Percentiles rank a stretch among this genome's conserved stretches.
phyloP scores from a whole-genome alignment of 139 green algal genomes.

The Penium margaritaceum region DNA sequence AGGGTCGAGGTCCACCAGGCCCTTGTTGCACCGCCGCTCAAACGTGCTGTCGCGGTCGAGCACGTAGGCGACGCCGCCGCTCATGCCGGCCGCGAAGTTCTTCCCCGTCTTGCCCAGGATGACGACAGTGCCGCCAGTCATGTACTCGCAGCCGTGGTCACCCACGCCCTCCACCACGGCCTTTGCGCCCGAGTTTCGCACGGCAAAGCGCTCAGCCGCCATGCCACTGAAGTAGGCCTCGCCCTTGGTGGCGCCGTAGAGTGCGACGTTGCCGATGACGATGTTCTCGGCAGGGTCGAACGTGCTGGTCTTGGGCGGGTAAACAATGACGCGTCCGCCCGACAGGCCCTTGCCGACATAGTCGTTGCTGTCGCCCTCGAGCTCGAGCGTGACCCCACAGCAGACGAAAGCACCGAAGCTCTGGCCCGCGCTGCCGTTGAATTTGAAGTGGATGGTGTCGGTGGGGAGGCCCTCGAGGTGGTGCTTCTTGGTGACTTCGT shows the following conservation, averaged over 20 bases:
- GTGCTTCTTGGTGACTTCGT: constrained; percentile 51
- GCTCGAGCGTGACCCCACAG: constrained; percentile 71
- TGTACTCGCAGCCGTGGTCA: constrained; percentile 93
- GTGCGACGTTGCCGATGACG: constrained; percentile 86
- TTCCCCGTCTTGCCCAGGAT: constrained; percentile 78
- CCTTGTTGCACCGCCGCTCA: constrained; percentile 53
- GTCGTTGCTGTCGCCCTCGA: constrained; percentile 90
- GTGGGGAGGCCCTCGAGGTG: constrained; percentile 63
- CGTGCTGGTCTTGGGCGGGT: constrained; percentile 41
- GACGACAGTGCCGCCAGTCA: constrained; percentile 82
- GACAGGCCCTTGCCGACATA: constrained; percentile 86
- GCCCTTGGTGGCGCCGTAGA: constrained; percentile 82
- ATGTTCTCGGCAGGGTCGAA: constrained; percentile 80
- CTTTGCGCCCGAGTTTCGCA: constrained; percentile 60
- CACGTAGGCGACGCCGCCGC: constrained; percentile 78
- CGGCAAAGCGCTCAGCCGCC: constrained; percentile 70
- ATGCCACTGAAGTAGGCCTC: constrained; percentile 83
- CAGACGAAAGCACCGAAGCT: constrained; percentile 73
- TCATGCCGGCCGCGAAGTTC: constrained; percentile 95
- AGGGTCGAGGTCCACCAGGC: constrained; percentile 68
- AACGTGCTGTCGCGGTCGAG: constrained; percentile 71
- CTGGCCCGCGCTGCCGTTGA: constrained; percentile 82
- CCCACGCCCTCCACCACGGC: constrained; percentile 87
- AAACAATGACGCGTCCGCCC: constrained; percentile 40
- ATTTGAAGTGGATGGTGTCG: constrained; percentile 79